These are phyloP conservation scores for Lachnellula hyalina DNA, from an alignment of 2,329 filamentous ascomycete genomes.

Conservation along the genomic window DNA sequence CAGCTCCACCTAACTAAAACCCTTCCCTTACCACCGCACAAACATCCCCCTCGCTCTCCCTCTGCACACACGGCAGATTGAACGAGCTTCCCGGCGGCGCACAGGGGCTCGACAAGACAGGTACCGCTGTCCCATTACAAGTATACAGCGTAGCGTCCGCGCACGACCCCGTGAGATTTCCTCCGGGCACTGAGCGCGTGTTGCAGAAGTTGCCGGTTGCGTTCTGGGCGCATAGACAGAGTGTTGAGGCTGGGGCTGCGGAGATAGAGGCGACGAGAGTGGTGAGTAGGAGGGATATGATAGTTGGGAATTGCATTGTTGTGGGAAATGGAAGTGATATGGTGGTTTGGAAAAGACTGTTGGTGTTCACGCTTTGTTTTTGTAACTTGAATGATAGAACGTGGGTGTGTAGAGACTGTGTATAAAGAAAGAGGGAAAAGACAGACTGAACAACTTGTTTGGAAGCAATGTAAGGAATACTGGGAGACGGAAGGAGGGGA, in stretches of 20 bases:
- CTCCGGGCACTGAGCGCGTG: not conserved
- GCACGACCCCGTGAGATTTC: not conserved
- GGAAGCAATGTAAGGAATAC: no score
- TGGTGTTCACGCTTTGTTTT: not conserved
- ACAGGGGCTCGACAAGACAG: not conserved
- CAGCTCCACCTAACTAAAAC: not conserved
- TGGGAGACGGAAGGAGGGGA: not conserved
- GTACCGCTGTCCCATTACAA: not conserved
- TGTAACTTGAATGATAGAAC: not conserved
- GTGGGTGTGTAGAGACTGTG: not conserved
- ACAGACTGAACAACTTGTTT: not conserved
- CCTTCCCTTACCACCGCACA: not conserved
- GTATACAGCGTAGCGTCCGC: not conserved
- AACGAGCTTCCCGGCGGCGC: not conserved
- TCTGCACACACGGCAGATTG: not conserved
- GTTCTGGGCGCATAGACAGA: not conserved
- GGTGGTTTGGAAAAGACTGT: not conserved
- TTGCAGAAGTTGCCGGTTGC: not conserved
- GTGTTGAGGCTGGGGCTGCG: not conserved
- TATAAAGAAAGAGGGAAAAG: not conserved
- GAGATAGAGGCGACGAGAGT: not conserved
- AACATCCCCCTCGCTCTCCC: not conserved
- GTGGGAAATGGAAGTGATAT: not conserved
- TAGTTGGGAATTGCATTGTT: not conserved
- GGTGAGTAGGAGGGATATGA: not conserved